Base-by-base conservation (phyloP, 2,329 filamentous ascomycete species). In the Aspergillus texensis region DNA sequence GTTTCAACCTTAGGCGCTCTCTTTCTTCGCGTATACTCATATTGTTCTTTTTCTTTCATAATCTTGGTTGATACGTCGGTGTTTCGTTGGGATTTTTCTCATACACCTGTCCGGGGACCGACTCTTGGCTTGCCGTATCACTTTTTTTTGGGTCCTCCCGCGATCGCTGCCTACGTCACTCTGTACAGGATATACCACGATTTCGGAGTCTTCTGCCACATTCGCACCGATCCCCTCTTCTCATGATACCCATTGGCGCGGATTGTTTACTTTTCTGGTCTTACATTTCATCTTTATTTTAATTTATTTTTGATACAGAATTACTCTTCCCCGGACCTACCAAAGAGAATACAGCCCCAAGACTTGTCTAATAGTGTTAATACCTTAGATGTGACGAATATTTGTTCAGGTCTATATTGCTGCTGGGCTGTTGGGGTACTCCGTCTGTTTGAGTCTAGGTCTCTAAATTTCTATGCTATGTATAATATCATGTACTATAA, bases 1-100 rank as follows among this genome's bases (percentile, higher is more conserved):
- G 60, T 81, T 81, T 67, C 77, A 79, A 67, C 79, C 79, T 36
- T 81, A 70, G 30, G 12, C 10, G 9, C 12, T 52, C 24, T 21
- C 14, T 45, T 4, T 41, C 53, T 46, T 34, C 24, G 11, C 39
- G 10, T 56, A 60, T 57, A 9, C 36, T 28, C 39, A 34, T 55
- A 30, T 55, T 60, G 53, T 57, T 12, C 21, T 48, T 46, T 46
- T 57, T 57, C 28, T 28, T 6, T 12, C 16, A 28, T 19, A 9
- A 30, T 26, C 28, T 28, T 28, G 26, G 26, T 52, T 21, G 28
- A n/a, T n/a, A 34, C 28, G 34, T 50, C 28, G 48, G 48, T 24
- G 48, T 32, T 52, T 52, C 8, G 28, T 52, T 16, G 48, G 19
- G n/a, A 34, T 52, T 52, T 52, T 52, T n/a, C 24, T 41, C 43